Base-by-base conservation (phyloP, 2,329 filamentous ascomycete genomes). In the Paracoccidioides lutzii region DNA sequence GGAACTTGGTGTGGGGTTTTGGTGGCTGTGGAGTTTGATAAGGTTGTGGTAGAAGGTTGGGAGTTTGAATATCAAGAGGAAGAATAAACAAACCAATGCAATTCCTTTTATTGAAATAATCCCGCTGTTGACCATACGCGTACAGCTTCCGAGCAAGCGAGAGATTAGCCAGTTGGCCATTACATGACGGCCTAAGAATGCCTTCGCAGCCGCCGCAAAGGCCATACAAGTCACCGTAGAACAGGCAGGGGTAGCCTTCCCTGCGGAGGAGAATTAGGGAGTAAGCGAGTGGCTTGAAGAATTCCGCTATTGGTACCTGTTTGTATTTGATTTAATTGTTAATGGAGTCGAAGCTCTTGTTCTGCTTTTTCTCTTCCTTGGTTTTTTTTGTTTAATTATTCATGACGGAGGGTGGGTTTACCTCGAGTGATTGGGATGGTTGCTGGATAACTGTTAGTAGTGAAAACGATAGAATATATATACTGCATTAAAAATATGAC, bases 261-360 rank as follows among this genome's bases (percentile, higher is more conserved):
- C 75, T 69, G 10, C 82, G 78, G 32, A 89, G 79, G 1, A 90
- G 78, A 55, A 88, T 87, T 46, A 89, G 75, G 0, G 83, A 73
- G 67, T 89, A 88, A 10, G 84, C 86, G 14, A 88, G 74, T 0
- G 83, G 78, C 67, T 87, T 87, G 73, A 89, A 86, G 71, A 80
- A 83, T 32, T 76, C 74, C 55, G 81, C 77, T 43, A 89, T 79
- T 1, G 79, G 78, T 0, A 81, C 80, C 61, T 79, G 52, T n/a
- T 8, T 4, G 33, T 35, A 37, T 38, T 12, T 35, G 12, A 4
- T 12, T n/a, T 53, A 28, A 37, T n/a, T 22, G 40, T 22, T 40
- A 54, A 52, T 41, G 6, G 15, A 3, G 6, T 6, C 3, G 10
- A 43, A 53, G 4, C 0, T 3, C 4, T 22, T 6, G 8, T 5